Evolutionary conservation across 2,329 filamentous ascomycete genomes (phyloP), one percentile per base, ranked within the genome.

Genomic region (Sphaceloma murrayae): DNA sequence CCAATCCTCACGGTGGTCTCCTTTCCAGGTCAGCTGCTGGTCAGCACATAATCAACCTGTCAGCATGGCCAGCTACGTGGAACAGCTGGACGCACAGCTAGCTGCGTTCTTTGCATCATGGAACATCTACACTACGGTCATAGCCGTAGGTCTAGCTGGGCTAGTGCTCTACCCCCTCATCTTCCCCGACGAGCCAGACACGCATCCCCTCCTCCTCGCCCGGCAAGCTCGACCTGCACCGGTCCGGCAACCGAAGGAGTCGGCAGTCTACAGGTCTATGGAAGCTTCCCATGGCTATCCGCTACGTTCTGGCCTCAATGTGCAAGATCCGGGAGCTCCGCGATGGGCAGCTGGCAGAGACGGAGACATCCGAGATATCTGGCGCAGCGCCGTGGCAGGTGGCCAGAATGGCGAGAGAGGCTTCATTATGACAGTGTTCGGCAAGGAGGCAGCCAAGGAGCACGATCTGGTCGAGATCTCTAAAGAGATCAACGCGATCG

Each of bases 361-460:
- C 61, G 91, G 91, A 33, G 89, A 98, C 56, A 68, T 98, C 52
- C 76, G 89, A 45, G 89, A 98, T 63, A 72, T 98, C 46, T 98
- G 91, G 91, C 77, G 80, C 51, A 85, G 85, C 39, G 67, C 74
- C 6, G 46, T 52, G 36, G 51, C 47, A 27, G 56, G 56, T 18
- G 58, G 57, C 1, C 64, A 74, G 11, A 74, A 78, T 46, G 76
- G 78, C 26, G 75, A 80, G 34, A 71, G 55, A n/a, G 84, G 83
- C 48, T 78, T 78, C 55, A 73, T 95, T 48, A 68, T 85, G 60
- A 94, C 85, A 1, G 80, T 94, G 18, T 69, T 85, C 45, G 91
- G 88, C 48, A 80, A 74, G 47, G 75, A 85, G 56, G 77, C 81
- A 50, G 70, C 87, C 2, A 62, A 82, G 18, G 84, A 94, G 56